Evolutionary conservation across 768 basidiomycete genomes (phyloP).

Genomic region (Calvatia gigantea): DNA sequence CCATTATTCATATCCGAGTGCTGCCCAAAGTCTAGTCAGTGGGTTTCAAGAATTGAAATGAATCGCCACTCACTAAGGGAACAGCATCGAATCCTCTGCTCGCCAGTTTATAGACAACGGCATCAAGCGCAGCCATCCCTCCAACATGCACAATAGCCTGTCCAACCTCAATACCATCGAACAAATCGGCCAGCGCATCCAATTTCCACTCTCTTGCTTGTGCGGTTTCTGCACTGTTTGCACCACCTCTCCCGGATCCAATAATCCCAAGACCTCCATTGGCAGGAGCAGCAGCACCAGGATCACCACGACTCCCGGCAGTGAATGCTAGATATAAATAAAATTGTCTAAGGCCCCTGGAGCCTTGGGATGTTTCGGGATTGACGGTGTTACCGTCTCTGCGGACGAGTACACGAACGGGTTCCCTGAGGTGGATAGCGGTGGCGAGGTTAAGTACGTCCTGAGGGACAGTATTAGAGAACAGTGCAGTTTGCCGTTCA

Average conservation of each 20-base stretch:
- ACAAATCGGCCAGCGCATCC: conserved; percentile 85
- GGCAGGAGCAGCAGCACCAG: conserved; percentile 33
- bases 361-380: conserved; percentile 60
- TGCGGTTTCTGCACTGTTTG: conserved; percentile 75
- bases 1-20: conserved; percentile 91
- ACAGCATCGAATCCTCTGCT: conserved; percentile 84
- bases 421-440: conserved; percentile 90
- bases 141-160: conserved; percentile 89
- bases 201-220: conserved; percentile 94
- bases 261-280: conserved; percentile 82
- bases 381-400: conserved; percentile 82
- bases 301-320: conserved; percentile 71
- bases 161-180: conserved; percentile 78
- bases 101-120: conserved; percentile 87
- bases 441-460: conserved; percentile 96
- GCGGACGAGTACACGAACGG: conserved; percentile 95
- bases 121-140: conserved; percentile 81
- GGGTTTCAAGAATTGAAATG: conserved; percentile 6
- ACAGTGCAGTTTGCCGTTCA: conserved; percentile 90
- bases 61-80: conserved; percentile 64
- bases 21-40: conserved; percentile 34
- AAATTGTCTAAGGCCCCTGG: conserved; percentile 88
- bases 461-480: conserved; percentile 97
- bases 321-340: conserved; percentile 97
- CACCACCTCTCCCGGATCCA: conserved; percentile 83